phyloP scores from a whole-genome alignment of 1,284 basidiomycete genomes.

The Phellinidium pouzarii region DNA sequence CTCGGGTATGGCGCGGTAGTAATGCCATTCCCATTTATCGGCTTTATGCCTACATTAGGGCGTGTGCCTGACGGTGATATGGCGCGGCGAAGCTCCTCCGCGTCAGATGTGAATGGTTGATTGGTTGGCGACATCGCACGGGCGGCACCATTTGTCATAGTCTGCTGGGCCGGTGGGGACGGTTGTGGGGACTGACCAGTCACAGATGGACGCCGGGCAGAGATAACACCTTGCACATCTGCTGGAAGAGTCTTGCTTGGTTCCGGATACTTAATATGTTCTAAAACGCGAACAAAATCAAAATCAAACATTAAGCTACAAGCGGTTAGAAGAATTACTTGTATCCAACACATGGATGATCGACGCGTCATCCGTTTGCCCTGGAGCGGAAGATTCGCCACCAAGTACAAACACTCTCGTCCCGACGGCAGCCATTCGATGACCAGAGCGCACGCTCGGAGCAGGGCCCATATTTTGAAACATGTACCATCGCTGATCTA shows the following conservation, averaged over 20 bases:
- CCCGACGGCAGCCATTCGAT: conserved; percentile 90
- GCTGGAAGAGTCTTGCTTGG: conserved; percentile 45
- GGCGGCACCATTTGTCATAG: conserved; percentile 28
- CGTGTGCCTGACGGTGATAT: conserved; percentile 50
- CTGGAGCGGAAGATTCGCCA: conserved; percentile 81
- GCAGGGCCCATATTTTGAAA: conserved; percentile 99
- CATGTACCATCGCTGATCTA: conserved; percentile 91
- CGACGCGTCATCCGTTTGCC: conserved; percentile 75
- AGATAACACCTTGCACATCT: conserved; percentile 29
- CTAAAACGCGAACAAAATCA: conserved; percentile 31
- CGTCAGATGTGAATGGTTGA: conserved; percentile 35
- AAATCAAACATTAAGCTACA: conserved; percentile 9
- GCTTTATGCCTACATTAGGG: conserved; percentile 30
- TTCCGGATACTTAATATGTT: conserved; percentile 93
- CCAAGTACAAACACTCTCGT: conserved; percentile 89
- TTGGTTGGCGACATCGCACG: conserved; percentile 54
- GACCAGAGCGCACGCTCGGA: conserved; percentile 86
- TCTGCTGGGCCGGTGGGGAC: conserved; percentile 16
- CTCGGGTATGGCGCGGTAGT: conserved; percentile 28
- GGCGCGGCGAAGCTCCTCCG: conserved; percentile 54
- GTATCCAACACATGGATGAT: conserved; percentile 90
- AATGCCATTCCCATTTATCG: conserved; percentile 38
- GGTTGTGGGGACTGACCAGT: conserved; percentile 22
- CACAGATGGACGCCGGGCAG: conserved; percentile 37
- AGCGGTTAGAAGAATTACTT: conserved; percentile 47